These are phyloP conservation scores for Pyrenopolyporus hunteri DNA, from an alignment of 495 filamentous ascomycete genomes.

Conservation along the genomic window DNA sequence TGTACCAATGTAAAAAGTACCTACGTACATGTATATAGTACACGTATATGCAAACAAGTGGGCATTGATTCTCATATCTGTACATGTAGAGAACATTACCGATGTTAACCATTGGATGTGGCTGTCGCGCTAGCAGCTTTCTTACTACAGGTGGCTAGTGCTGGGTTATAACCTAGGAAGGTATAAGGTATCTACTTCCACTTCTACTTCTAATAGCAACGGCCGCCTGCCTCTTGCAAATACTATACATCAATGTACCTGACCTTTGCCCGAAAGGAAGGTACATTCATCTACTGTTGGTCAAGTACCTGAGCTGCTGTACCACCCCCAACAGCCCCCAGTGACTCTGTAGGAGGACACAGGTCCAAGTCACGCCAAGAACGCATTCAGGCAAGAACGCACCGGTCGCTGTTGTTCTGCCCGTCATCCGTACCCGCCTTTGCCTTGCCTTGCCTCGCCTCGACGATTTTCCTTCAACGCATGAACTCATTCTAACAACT, in stretches of 20 bases:
- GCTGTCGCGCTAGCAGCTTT: conserved; percentile 5
- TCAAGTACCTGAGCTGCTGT: too few relatives aligned
- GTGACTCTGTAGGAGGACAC: not conserved
- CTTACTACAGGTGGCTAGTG: conserved; percentile 17
- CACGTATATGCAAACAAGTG: too few relatives aligned
- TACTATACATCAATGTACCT: too few relatives aligned
- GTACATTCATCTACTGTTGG: too few relatives aligned
- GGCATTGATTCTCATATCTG: too few relatives aligned
- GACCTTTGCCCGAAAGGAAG: not conserved
- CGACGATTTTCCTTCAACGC: conserved; percentile 37
- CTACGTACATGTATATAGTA: too few relatives aligned
- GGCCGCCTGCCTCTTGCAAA: too few relatives aligned
- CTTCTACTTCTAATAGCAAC: too few relatives aligned
- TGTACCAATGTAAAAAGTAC: too few relatives aligned
- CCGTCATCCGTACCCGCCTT: conserved; percentile 39
- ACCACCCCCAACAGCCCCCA: not conserved
- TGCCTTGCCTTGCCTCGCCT: conserved; percentile 34
- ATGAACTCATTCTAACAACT: conserved; percentile 39
- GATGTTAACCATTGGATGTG: conserved; percentile 4
- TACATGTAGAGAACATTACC: too few relatives aligned
- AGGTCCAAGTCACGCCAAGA: conserved; percentile 29
- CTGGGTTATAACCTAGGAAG: not conserved
- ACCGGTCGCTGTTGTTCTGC: conserved; percentile 31
- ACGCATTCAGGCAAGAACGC: conserved; percentile 34
- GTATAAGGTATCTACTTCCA: too few relatives aligned